Base-by-base conservation (phyloP, 768 basidiomycete genomes). In the Mycena galericulata region DNA sequence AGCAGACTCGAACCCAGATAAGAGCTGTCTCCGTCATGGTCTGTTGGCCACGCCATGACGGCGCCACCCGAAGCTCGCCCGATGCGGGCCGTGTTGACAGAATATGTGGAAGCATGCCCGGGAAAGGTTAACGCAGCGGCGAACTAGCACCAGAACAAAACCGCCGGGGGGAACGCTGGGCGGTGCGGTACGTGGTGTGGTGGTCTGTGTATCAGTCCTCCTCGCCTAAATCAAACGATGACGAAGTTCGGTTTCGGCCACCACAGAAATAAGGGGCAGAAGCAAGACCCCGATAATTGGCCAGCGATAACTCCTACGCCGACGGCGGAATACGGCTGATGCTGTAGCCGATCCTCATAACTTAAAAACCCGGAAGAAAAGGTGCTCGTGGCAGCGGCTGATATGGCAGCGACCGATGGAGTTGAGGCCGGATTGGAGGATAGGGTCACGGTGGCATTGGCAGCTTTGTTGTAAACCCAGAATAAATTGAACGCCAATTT, bases 401-500 rank as follows among this genome's bases (percentile, higher is more conserved):
- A n/a, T n/a, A n/a, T n/a, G n/a, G n/a, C n/a, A n/a, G n/a, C n/a
- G n/a, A n/a, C n/a, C n/a, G n/a, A n/a, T n/a, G n/a, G n/a, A n/a
- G n/a, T n/a, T n/a, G n/a, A n/a, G n/a, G n/a, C n/a, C n/a, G n/a
- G n/a, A n/a, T n/a, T n/a, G n/a, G n/a, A n/a, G n/a, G n/a, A n/a
- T n/a, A n/a, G n/a, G n/a, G 15, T 4, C n/a, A 4, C 11, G 12
- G 30, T 17, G 3, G 18, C 20, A 17, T 20, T 18, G 38, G 20
- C 24, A n/a, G 30, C 27, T 15, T 29, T 49, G 24, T 24, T 49
- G 27, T 53, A 64, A 0, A 67, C 49, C 15, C 49, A 30, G 24
- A 70, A 49, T 15, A 61, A 70, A 43, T 70, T 70, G 15, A 67
- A 36, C n/a, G 60, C 41, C 17, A 67, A 49, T 30, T 65, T 70